These are phyloP conservation scores for Sphagnum contortum DNA, from an alignment of 225 moss, liverwort and hornwort species.

Conservation along the genomic window DNA sequence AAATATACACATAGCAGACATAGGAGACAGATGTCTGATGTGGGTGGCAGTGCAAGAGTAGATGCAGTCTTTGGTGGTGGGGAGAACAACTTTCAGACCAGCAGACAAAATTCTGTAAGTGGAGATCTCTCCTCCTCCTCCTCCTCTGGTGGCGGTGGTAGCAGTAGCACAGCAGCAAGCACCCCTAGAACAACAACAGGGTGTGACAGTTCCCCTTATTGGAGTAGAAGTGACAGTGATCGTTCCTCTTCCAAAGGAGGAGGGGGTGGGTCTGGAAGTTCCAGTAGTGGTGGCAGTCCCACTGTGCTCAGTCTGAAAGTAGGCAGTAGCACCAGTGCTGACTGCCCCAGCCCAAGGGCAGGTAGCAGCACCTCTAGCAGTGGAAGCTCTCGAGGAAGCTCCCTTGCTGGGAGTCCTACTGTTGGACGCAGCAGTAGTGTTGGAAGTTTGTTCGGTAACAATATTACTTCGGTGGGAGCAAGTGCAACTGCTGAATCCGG, in stretches of 20 bases:
- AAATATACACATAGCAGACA: constrained; percentile 2
- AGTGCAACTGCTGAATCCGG: not conserved
- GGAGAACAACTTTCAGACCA: constrained; percentile 4
- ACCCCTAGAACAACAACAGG: constrained; percentile 13
- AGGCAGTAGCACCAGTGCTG: constrained; percentile 14
- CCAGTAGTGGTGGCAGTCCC: not conserved
- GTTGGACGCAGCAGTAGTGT: constrained; percentile 21
- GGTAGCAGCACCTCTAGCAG: not conserved
- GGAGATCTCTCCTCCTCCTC: too few species aligned
- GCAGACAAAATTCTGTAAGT: too few species aligned
- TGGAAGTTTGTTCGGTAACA: constrained; percentile 18
- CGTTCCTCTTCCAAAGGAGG: constrained; percentile 5
- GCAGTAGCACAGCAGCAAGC: not conserved
- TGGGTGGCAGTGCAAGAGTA: constrained; percentile 15
- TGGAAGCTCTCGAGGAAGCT: constrained; percentile 34
- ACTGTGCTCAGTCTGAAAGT: constrained; percentile 15
- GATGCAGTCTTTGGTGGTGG: constrained; percentile 26
- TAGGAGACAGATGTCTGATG: constrained; percentile 40
- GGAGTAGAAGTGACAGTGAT: constrained; percentile 1
- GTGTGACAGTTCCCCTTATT: constrained; percentile 9
- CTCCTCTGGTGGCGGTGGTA: too few species aligned
- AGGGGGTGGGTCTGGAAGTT: constrained; percentile 5
- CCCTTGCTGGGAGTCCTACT: constrained; percentile 32
- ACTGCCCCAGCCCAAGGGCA: not conserved
- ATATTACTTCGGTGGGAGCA: not conserved